Conservation (phyloP, 768 basidiomycete species). For the Podaxis mareebaensis region DNA sequence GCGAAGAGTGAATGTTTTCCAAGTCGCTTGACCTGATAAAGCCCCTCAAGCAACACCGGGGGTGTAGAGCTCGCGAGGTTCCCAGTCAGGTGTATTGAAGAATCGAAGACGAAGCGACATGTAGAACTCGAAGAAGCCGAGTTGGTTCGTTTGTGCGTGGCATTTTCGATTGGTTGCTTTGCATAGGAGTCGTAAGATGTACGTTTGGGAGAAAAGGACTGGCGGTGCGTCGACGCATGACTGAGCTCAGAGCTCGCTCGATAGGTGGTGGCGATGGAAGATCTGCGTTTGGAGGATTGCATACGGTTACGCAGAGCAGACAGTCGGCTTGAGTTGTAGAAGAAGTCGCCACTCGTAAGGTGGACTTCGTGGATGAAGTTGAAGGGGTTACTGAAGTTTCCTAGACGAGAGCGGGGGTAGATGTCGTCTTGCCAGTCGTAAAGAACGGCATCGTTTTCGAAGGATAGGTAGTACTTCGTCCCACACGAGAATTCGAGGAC, state of each 20-base stretch:
- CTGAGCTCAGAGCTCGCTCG: conserved; percentile 16
- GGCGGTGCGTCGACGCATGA: conserved; percentile 1
- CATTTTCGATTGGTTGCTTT: not conserved
- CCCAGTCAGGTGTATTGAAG: conserved; percentile 11
- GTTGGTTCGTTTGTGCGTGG: conserved; percentile 7
- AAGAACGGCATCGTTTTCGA: conserved; percentile 38
- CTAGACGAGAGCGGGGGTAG: conserved; percentile 38
- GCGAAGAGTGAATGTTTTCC: conserved; percentile 1
- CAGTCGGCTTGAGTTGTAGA: conserved; percentile 6
- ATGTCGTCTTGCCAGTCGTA: conserved; percentile 51
- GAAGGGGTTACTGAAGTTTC: conserved; percentile 34
- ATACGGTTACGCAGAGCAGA: conserved; percentile 15
- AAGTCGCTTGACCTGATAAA: conserved; percentile 14
- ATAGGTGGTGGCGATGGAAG: conserved; percentile 3
- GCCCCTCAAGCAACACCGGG: conserved; percentile 8
- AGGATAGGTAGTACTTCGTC: conserved; percentile 35
- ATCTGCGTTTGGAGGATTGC: conserved; percentile 12
- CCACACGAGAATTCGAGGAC: conserved; percentile 31
- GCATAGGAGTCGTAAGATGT: conserved; percentile 12
- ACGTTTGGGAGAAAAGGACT: conserved; percentile 12
- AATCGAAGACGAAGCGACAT: conserved; percentile 14
- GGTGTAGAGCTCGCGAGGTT: conserved; percentile 4
- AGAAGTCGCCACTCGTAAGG: conserved; percentile 22
- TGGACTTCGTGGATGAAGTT: conserved; percentile 42
- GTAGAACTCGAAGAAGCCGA: conserved; percentile 14